phyloP scores from a whole-genome alignment of 2,329 filamentous ascomycete species.

The Colletotrichum higginsianum region DNA sequence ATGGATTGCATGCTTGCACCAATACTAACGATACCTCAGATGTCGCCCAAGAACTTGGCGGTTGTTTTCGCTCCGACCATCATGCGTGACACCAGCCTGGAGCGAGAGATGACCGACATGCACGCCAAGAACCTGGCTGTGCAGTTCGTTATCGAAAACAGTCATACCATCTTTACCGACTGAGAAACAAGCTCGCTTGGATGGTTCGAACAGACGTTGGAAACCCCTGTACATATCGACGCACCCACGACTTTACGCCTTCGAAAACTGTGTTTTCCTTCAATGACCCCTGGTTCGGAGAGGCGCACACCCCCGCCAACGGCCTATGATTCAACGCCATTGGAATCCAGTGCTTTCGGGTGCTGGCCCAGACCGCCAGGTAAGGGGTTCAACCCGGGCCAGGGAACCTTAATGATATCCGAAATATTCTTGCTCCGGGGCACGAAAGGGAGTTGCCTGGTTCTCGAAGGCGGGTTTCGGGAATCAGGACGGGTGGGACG shows the following conservation, averaged over 20 bases:
- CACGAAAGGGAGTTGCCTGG: constrained; percentile 35
- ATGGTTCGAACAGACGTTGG: constrained; percentile 20
- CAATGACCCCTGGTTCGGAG: constrained; percentile 21
- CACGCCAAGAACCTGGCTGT: constrained; percentile 92
- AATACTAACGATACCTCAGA: constrained; percentile 62
- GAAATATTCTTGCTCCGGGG: constrained; percentile 36
- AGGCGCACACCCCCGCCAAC: neutral
- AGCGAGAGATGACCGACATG: constrained; percentile 97
- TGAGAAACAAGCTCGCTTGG: constrained; percentile 28
- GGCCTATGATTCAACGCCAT: constrained; percentile 25
- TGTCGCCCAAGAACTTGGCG: constrained; percentile 96
- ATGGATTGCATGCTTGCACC: neutral
- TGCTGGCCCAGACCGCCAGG: constrained; percentile 21
- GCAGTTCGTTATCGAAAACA: constrained; percentile 94
- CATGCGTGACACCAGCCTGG: constrained; percentile 90
- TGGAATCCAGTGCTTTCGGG: constrained; percentile 28
- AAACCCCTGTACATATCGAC: constrained; percentile 40
- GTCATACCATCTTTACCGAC: constrained; percentile 82
- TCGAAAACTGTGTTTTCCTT: constrained; percentile 19
- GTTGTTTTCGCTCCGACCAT: constrained; percentile 99
- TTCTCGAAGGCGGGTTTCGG: constrained; percentile 35
- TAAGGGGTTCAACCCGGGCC: constrained; percentile 20
- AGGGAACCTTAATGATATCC: constrained; percentile 43
- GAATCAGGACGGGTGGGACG: constrained; percentile 22
- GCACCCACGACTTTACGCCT: constrained; percentile 36